Base-by-base conservation (phyloP, 2,329 filamentous ascomycete genomes). In the Diaporthe sp. region DNA sequence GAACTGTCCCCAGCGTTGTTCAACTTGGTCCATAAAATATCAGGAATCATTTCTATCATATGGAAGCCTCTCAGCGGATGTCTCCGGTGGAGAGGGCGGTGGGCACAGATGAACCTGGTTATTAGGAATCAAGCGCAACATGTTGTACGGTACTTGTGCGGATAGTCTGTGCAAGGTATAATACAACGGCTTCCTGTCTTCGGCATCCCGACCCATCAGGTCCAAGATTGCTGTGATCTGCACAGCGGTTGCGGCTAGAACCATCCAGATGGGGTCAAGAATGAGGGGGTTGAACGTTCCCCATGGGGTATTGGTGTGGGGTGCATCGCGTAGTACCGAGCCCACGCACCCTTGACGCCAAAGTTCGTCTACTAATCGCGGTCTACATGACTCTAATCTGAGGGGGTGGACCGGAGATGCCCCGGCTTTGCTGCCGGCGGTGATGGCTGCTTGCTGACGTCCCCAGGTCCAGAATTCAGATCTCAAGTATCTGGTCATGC, bases 261-360 rank as follows among this genome's bases (percentile, higher is more conserved):
- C n/a, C 47, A 40, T 52, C 33, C 33, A 54, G 33, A 68, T 68
- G 45, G 64, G 47, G 64, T 68, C 64, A 54, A 54, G 47, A 40
- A 38, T 68, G 64, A 68, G 64, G 64, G 64, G 47, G 45, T 28
- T 12, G 64, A 22, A 7, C 15, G 15, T 54, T 54, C 64, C 64
- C 64, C 64, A 68, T 54, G 64, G 64, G 64, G 45, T 68, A 68
- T 33, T 47, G 64, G 2, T 22, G 33, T 12, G 64, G 47, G 54
- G 64, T 68, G 64, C 64, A 68, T 68, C n/a, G 17, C 10, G n/a
- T 54, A 52, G 61, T 54, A 68, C 47, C 33, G 47, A 54, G 47
- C 64, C 22, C 54, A 54, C 22, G 64, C 30, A 52, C 45, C 30
- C 33, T 40, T 54, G 45, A 54, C 64, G 28, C 30, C 47, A 10